Evolutionary conservation across 176 grass and related monocot species (phyloP).

Genomic region (Avena eriantha): DNA sequence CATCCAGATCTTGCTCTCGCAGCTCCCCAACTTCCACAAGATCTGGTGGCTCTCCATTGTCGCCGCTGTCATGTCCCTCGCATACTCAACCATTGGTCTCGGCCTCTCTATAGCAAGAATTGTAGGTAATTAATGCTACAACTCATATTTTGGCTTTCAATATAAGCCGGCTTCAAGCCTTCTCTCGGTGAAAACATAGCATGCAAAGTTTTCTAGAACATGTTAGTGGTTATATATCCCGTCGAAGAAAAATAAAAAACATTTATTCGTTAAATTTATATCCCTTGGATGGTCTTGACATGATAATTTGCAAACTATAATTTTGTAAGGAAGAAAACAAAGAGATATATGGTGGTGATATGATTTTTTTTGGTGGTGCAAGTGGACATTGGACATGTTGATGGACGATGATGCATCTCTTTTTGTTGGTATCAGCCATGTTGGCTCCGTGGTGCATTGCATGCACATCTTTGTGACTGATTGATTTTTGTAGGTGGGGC

Average conservation of each 20-base stretch:
- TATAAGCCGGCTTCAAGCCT: neutral
- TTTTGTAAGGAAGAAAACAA: constrained; percentile 1
- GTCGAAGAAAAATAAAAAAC: neutral
- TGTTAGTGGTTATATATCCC: neutral
- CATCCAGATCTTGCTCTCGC: constrained; percentile 79
- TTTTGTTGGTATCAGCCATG: constrained; percentile 36
- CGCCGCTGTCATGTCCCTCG: constrained; percentile 85
- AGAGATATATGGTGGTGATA: neutral
- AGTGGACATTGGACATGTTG: constrained; percentile 38
- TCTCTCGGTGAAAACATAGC: neutral
- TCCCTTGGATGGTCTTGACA: neutral
- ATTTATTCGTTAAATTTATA: neutral
- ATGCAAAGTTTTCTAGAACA: neutral
- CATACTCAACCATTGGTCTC: constrained; percentile 81
- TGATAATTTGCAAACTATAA: constrained; percentile 22
- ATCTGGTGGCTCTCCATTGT: constrained; percentile 90
- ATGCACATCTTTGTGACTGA: constrained; percentile 24
- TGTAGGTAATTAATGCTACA: constrained; percentile 51
- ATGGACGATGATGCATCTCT: neutral
- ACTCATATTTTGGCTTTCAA: neutral
- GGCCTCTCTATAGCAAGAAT: constrained; percentile 88
- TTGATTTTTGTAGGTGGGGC: constrained; percentile 54
- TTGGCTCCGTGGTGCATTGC: constrained; percentile 18
- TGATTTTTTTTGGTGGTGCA: constrained; percentile 24
- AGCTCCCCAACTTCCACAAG: constrained; percentile 93